phyloP scores from a whole-genome alignment of 768 basidiomycete genomes.

The Pholiota microspora region DNA sequence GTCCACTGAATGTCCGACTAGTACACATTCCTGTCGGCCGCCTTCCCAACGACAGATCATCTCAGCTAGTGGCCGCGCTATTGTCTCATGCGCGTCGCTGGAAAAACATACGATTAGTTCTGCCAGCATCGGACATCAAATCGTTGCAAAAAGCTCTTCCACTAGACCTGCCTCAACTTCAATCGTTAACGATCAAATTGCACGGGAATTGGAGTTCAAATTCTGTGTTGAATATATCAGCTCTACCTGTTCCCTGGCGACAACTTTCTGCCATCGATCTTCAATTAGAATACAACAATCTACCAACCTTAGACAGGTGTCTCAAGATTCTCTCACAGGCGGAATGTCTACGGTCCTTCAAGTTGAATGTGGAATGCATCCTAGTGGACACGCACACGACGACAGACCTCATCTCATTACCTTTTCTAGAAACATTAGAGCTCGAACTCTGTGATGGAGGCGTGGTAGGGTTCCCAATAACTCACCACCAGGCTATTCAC shows the following conservation, averaged over 20 bases:
- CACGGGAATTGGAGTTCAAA: constrained; percentile 21
- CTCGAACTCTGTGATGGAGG: constrained; percentile 32
- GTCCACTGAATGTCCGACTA: constrained; percentile 31
- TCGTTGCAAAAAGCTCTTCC: constrained; percentile 22
- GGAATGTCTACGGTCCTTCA: constrained; percentile 29
- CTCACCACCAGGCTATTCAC: constrained; percentile 18
- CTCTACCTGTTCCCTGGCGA: constrained; percentile 34
- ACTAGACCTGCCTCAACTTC: constrained; percentile 26
- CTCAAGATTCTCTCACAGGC: constrained; percentile 31
- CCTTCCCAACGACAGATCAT: constrained; percentile 21
- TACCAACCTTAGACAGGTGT: constrained; percentile 36
- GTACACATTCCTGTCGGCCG: constrained; percentile 21
- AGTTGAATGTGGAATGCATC: constrained; percentile 30
- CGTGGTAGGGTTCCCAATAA: no score
- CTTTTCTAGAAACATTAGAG: constrained; percentile 29
- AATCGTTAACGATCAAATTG: constrained; percentile 29
- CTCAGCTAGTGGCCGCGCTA: constrained; percentile 27
- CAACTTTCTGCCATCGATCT: constrained; percentile 38
- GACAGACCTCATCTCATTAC: constrained; percentile 21
- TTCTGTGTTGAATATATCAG: constrained; percentile 22
- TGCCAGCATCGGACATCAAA: constrained; percentile 28
- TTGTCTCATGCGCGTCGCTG: constrained; percentile 33
- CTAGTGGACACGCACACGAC: constrained; percentile 13
- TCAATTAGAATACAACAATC: constrained; percentile 28
- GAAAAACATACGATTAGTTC: constrained; percentile 32